Conservation (phyloP, 495 filamentous ascomycete genomes). For the Pyronema domesticum region DNA sequence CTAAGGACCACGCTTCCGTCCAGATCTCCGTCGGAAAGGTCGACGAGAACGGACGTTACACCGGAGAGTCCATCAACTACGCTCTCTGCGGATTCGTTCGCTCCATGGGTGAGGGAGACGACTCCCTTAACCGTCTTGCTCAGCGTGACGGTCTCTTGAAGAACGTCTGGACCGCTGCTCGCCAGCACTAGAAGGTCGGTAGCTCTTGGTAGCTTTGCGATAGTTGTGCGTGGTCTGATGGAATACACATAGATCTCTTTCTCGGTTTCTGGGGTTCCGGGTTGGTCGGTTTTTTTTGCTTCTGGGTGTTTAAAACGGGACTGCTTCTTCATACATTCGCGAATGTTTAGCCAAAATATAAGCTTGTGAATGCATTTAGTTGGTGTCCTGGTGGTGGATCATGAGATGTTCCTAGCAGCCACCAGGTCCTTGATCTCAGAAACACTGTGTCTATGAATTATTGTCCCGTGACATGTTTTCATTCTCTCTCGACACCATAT, state of each 20-base stretch:
- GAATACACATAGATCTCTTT: background rate
- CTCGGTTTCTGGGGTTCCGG: background rate
- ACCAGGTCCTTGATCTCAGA: too few species aligned
- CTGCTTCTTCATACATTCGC: background rate
- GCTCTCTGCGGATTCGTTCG: conserved; percentile 96
- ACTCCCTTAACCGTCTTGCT: conserved; percentile 82
- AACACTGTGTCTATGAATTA: too few species aligned
- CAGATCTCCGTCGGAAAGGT: conserved; percentile 86
- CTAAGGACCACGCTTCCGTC: conserved; percentile 90
- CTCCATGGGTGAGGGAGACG: conserved; percentile 93
- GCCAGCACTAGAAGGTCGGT: conserved; percentile 18
- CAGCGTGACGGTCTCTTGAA: conserved; percentile 94
- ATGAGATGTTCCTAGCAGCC: too few species aligned
- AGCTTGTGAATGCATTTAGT: background rate
- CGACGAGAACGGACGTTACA: conserved; percentile 94
- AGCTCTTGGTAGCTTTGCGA: background rate
- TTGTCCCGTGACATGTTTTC: too few species aligned
- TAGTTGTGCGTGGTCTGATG: background rate
- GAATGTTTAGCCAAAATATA: background rate
- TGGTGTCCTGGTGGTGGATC: too few species aligned
- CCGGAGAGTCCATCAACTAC: conserved; percentile 91
- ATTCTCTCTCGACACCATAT: too few species aligned
- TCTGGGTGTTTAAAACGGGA: background rate
- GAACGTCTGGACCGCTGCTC: conserved; percentile 67
- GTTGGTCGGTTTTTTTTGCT: background rate